Percentiles rank a stretch among this genome's conserved stretches.
Conservation (phyloP, 2,329 filamentous ascomycete species). For the Botrytis byssoidea region DNA sequence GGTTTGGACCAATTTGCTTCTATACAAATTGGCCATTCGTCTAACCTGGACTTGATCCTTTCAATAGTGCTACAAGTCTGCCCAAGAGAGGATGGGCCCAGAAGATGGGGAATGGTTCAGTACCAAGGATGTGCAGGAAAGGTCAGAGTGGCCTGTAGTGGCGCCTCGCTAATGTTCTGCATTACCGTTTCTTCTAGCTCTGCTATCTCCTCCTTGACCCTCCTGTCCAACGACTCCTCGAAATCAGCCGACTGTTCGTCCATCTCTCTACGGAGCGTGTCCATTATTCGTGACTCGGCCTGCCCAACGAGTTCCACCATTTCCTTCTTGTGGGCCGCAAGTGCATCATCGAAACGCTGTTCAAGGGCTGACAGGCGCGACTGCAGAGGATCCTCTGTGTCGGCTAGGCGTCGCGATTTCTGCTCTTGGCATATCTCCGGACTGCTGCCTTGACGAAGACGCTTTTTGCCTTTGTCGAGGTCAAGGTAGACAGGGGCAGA, state of each 20-base stretch:
- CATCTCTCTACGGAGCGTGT: constrained; percentile 9
- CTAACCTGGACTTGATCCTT: constrained; percentile 1
- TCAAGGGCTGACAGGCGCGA: constrained; percentile 8
- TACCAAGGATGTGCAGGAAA: constrained; percentile 12
- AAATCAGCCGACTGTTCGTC: constrained; percentile 3
- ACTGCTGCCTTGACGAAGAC: constrained; percentile 1
- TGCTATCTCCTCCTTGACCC: constrained; percentile 8
- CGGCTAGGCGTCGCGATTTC: constrained; percentile 6
- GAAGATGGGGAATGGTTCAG: neutral
- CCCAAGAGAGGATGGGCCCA: neutral
- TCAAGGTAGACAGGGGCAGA: neutral
- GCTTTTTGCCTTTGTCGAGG: constrained; percentile 11
- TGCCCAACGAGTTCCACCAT: constrained; percentile 4
- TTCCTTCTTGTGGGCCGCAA: neutral
- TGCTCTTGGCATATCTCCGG: constrained; percentile 4
- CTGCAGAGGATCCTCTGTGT: constrained; percentile 2
- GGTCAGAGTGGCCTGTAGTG: constrained; percentile 11
- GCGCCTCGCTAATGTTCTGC: constrained; percentile 13
- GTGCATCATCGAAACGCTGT: neutral
- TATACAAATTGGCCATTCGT: neutral
- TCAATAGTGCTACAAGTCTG: neutral
- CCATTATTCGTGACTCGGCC: constrained; percentile 8
- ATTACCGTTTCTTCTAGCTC: constrained; percentile 9
- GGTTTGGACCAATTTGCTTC: too few species aligned
- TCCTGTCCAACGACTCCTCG: constrained; percentile 6